These are phyloP conservation scores for Coprinellus micaceus DNA, from an alignment of 768 basidiomycete species.

Conservation along the genomic window DNA sequence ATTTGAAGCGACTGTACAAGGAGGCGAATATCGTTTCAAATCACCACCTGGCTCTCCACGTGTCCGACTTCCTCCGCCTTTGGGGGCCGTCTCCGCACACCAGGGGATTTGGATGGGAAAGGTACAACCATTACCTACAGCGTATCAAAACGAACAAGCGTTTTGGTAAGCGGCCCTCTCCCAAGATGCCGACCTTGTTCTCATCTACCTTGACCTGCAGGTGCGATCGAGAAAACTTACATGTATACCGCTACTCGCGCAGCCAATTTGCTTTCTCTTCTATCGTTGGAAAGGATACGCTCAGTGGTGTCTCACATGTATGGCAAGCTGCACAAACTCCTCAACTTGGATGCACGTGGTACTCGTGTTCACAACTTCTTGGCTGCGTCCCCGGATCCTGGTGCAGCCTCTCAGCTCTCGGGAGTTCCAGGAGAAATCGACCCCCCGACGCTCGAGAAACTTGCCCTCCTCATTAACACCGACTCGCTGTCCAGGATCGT, in stretches of 20 bases:
- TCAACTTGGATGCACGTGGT: background rate
- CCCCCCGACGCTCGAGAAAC: too few species aligned
- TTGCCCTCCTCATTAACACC: too few species aligned
- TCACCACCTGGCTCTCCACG: constrained; percentile 31
- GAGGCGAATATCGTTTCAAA: constrained; percentile 20
- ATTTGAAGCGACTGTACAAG: constrained; percentile 17
- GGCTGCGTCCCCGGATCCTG: background rate
- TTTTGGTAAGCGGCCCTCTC: background rate
- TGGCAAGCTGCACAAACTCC: background rate
- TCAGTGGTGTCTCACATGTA: background rate
- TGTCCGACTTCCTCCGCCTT: constrained; percentile 18
- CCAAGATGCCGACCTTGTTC: background rate
- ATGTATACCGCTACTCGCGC: background rate
- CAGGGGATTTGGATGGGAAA: background rate
- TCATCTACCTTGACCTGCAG: background rate
- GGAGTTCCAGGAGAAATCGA: too few species aligned
- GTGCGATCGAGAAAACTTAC: background rate
- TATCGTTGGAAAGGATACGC: background rate
- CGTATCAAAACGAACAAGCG: background rate
- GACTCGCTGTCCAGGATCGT: too few species aligned
- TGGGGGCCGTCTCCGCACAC: constrained; percentile 28
- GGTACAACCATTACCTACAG: background rate
- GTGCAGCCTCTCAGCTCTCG: background rate
- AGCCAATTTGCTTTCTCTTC: background rate
- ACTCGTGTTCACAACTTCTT: background rate